Percentiles rank a stretch among this genome's conserved stretches.
Evolutionary conservation across 1,284 basidiomycete species (phyloP).

Genomic region (Austropuccinia psidii): DNA sequence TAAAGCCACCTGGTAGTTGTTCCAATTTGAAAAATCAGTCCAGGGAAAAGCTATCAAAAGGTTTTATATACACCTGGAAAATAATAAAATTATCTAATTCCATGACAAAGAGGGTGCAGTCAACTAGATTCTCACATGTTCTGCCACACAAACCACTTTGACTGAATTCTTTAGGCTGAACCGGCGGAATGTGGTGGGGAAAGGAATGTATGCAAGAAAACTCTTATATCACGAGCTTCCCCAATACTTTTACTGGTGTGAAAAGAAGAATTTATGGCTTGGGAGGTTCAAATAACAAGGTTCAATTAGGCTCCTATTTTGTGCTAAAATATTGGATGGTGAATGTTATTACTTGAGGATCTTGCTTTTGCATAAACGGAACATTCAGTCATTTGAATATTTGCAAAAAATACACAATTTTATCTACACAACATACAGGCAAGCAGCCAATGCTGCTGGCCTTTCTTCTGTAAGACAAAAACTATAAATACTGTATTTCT

Average conservation of each 20-base stretch:
- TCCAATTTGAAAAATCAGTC: conserved; percentile 47
- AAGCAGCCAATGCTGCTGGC: not conserved
- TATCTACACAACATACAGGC: not conserved
- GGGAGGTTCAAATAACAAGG: not conserved
- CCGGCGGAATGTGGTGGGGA: not conserved
- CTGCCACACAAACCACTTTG: not conserved
- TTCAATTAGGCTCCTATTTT: conserved; percentile 47
- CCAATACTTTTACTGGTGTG: not conserved
- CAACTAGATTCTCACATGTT: not conserved
- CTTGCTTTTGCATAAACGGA: conserved; percentile 38
- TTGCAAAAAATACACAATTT: not conserved
- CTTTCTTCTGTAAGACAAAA: not conserved
- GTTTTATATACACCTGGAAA: not conserved
- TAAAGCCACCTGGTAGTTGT: conserved; percentile 49
- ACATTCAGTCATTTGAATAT: not conserved
- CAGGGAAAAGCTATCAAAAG: not conserved
- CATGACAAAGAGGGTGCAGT: not conserved
- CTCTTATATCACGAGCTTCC: not conserved
- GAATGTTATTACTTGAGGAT: conserved; percentile 50
- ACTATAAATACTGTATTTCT: not conserved
- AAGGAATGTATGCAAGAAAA: not conserved
- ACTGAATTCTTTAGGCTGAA: not conserved
- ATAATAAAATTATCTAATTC: not conserved
- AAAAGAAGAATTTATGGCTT: not conserved
- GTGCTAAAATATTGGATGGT: conserved; percentile 47